Percentiles rank a stretch among this genome's conserved stretches.
These are phyloP conservation scores for Metarhizium brunneum DNA, from an alignment of 2,329 filamentous ascomycete species.

Conservation along the genomic window DNA sequence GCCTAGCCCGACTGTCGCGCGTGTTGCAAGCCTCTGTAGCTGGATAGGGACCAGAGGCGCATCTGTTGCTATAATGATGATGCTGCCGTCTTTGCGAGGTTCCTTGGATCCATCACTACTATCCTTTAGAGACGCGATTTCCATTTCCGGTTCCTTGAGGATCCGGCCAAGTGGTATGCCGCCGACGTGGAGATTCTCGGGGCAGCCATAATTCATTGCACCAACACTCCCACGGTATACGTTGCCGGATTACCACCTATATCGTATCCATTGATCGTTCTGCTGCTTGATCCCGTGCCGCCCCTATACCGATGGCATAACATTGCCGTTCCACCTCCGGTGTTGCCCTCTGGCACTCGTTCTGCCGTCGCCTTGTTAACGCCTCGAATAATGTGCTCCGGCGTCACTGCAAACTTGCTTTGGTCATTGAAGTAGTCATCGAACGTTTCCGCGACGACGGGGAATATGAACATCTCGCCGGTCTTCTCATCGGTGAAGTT, in stretches of 20 bases:
- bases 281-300: slow-evolving; percentile 53
- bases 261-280: slow-evolving; percentile 40
- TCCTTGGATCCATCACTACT: neutral
- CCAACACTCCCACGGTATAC: slow-evolving; percentile 54
- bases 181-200: slow-evolving; percentile 45
- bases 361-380: slow-evolving; percentile 41
- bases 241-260: slow-evolving; percentile 21
- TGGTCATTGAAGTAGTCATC: slow-evolving; percentile 54
- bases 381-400: slow-evolving; percentile 42
- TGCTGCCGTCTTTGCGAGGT: slow-evolving; percentile 25
- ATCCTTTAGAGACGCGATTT: neutral
- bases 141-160: slow-evolving; percentile 25
- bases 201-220: slow-evolving; percentile 56
- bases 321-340: slow-evolving; percentile 61
- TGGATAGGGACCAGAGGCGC: slow-evolving; percentile 21
- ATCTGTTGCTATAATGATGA: slow-evolving; percentile 24
- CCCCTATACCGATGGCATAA: slow-evolving; percentile 58
- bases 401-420: slow-evolving; percentile 41
- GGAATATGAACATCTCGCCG: slow-evolving; percentile 40
- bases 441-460: slow-evolving; percentile 53
- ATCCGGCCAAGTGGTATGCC: slow-evolving; percentile 54
- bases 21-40: slow-evolving; percentile 41
- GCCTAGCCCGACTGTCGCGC: slow-evolving; percentile 51
- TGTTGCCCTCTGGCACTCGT: slow-evolving; percentile 50
- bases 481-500: slow-evolving; percentile 33